Base-by-base conservation (phyloP, 2,329 filamentous ascomycete species). In the Juglanconis oblonga region DNA sequence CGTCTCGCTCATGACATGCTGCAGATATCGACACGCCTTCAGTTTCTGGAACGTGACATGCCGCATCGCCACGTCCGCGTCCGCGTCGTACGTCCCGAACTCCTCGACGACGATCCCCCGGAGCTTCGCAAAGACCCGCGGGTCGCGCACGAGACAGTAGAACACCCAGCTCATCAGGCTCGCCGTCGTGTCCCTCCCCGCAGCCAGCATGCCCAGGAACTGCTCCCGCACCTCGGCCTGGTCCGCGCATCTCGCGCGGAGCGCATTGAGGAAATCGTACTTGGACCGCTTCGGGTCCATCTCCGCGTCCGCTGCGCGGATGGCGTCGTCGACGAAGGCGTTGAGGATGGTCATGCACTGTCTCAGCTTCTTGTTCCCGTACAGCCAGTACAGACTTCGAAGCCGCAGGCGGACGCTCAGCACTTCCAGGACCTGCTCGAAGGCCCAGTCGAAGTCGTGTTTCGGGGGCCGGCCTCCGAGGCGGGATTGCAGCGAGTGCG, bases 31-130 rank as follows among this genome's bases (percentile, higher is more conserved):
- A 40, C 78, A 66, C 33, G 73, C 72, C 57, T 72, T 73, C 59
- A 80, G 59, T 60, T 77, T 69, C 53, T 77, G 72, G 52, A 75
- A 78, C 0, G 71, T 74, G 7, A 77, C 76, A 38, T 64, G 50
- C 29, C 65, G 48, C 2, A 53, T 58, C 4, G 44, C n/a, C 13
- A 45, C 44, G 9, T 6, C 9, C n/a, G 44, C 7, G 9, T 45
- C 44, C 11, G 44, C 44, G 44, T 29, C 17, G 44, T 45, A 45
- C 7, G 44, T 17, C 55, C 44, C 44, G 9, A 45, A 45, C 44
- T 45, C 44, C 17, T 45, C 13, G 5, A 45, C 5, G 9, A 45
- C 9, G 17, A 17, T 45, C 14, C 13, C 44, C 17, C 44, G 14
- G n/a, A 45, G 44, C 44, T 45, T 45, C 8, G 44, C 3, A 45